Conservation (phyloP, 2,329 filamentous ascomycete genomes). For the Aspergillus awamori region DNA sequence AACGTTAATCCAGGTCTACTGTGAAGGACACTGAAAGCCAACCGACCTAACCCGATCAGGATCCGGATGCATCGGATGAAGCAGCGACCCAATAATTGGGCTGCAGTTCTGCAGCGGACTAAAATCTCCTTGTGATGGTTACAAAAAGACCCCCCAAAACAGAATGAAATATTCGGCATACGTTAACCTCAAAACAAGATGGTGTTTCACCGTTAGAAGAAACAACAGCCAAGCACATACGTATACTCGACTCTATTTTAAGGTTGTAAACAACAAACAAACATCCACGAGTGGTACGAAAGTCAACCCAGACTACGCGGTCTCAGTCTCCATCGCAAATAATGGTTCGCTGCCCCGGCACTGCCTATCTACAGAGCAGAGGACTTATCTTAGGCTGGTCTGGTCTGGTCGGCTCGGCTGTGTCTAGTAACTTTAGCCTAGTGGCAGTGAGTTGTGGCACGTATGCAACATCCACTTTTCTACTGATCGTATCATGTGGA, state of each 20-base stretch:
- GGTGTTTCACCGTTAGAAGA: too few relatives aligned
- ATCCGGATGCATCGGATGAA: not conserved
- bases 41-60: not conserved
- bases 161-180: too few relatives aligned
- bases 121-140: not conserved
- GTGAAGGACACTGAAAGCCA: too few relatives aligned
- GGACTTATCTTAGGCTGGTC: not conserved
- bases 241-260: not conserved
- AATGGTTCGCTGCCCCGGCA: not conserved
- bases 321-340: not conserved
- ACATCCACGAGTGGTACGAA: not conserved
- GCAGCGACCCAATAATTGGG: not conserved
- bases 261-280: not conserved
- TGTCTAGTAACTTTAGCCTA: not conserved
- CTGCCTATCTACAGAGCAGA: not conserved
- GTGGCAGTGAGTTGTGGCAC: not conserved
- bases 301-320: too few relatives aligned
- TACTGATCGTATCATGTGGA: not conserved
- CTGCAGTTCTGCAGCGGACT: not conserved
- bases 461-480: not conserved
- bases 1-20: too few relatives aligned
- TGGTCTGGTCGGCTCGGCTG: not conserved
- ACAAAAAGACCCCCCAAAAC: not conserved
- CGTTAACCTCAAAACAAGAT: too few relatives aligned
- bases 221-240: not conserved